A percentile compares a stretch with the other conserved stretches of the same genome.
phyloP scores from a whole-genome alignment of 805 yeast genomes.

The Torulaspora franciscae region DNA sequence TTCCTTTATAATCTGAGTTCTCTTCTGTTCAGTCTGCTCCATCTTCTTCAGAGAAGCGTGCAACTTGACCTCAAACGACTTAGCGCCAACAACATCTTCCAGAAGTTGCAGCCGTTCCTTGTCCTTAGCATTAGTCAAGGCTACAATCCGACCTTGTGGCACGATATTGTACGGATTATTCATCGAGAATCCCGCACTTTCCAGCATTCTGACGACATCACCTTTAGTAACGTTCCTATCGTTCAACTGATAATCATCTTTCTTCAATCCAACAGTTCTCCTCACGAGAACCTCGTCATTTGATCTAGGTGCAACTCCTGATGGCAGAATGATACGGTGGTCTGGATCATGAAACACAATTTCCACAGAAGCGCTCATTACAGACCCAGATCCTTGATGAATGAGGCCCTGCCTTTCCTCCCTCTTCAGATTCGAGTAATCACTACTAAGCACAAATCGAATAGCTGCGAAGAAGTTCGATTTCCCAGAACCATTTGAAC shows the following conservation, averaged over 20 bases:
- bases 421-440: conserved; percentile 74
- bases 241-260: conserved; percentile 85
- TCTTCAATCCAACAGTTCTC: conserved; percentile 88
- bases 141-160: conserved; percentile 90
- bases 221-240: conserved; percentile 71
- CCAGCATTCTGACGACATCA: conserved; percentile 76
- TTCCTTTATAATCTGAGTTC: conserved; percentile 69
- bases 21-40: conserved; percentile 63
- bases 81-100: conserved; percentile 94
- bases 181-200: conserved; percentile 87
- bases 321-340: conserved; percentile 61
- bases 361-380: conserved; percentile 90
- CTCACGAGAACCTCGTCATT: conserved; percentile 67
- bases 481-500: conserved; percentile 95
- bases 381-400: conserved; percentile 86
- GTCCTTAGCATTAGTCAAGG: conserved; percentile 85
- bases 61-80: conserved; percentile 76
- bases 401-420: conserved; percentile 84
- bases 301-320: conserved; percentile 32
- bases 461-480: conserved; percentile 94
- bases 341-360: conserved; percentile 79
- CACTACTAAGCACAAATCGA: conserved; percentile 86
- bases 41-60: conserved; percentile 76
- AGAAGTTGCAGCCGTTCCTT: conserved; percentile 69
- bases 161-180: conserved; percentile 93